A percentile compares a stretch with the other conserved stretches of the same genome.
Evolutionary conservation across 164 flowering plant species (phyloP).

Genomic region (Tetracentron sinense): DNA sequence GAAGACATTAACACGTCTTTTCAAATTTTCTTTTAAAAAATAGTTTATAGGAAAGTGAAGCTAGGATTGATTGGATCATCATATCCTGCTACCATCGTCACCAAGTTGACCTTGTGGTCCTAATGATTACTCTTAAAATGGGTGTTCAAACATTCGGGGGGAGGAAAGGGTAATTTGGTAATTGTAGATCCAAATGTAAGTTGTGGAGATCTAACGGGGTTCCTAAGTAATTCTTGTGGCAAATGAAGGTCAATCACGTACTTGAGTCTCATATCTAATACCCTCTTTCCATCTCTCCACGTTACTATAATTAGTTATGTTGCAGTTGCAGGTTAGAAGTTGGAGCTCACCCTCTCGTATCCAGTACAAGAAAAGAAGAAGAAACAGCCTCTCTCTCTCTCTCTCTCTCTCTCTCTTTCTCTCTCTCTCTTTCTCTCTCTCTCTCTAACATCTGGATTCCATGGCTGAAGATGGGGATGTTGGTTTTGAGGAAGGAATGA

Average conservation of each 20-base stretch:
- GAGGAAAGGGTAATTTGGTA: neutral
- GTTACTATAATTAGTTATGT: constrained; percentile 14
- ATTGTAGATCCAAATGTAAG: neutral
- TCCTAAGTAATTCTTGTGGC: neutral
- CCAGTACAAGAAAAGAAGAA: neutral
- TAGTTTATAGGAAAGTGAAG: too few relatives aligned
- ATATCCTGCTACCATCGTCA: too few relatives aligned
- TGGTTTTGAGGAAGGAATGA: constrained; percentile 40
- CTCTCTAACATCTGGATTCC: neutral
- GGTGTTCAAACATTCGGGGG: too few relatives aligned
- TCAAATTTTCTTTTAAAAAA: too few relatives aligned
- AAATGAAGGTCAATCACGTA: neutral
- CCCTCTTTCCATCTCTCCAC: neutral
- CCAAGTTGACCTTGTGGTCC: too few relatives aligned
- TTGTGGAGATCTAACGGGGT: neutral
- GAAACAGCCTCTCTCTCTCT: neutral
- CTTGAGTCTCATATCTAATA: too few relatives aligned
- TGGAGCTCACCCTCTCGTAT: constrained; percentile 2
- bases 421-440: constrained; percentile 1
- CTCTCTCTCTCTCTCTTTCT: constrained; percentile 2
- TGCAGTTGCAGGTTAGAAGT: constrained; percentile 9
- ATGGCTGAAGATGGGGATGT: constrained; percentile 23
- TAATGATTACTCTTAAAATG: too few relatives aligned
- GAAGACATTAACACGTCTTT: too few relatives aligned
- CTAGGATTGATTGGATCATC: too few relatives aligned